Evolutionary conservation across 768 basidiomycete genomes (phyloP).

Genomic region (Ramaria rubella): DNA sequence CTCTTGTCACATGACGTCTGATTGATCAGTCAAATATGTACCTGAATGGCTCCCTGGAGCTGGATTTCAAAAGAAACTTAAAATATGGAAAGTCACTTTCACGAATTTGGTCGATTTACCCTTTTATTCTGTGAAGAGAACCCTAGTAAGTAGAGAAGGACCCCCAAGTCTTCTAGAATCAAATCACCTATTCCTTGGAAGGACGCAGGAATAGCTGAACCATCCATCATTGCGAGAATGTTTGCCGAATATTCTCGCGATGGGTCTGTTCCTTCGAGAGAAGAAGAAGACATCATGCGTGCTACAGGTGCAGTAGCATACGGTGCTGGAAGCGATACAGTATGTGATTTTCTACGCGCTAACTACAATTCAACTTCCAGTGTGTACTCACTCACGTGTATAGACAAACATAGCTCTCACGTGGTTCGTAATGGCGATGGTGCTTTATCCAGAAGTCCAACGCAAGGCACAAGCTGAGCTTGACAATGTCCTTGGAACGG

Average conservation of each 20-base stretch:
- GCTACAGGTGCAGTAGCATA: slow-evolving; percentile 34
- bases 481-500: background rate
- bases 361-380: background rate
- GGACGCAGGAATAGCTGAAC: background rate
- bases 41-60: slow-evolving; percentile 66
- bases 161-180: background rate
- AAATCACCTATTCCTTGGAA: background rate
- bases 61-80: slow-evolving; percentile 56
- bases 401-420: background rate
- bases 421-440: slow-evolving; percentile 1
- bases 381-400: background rate
- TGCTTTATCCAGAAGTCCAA: slow-evolving; percentile 7
- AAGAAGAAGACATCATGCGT: slow-evolving; percentile 27
- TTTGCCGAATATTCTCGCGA: slow-evolving; percentile 10
- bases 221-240: background rate
- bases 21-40: slow-evolving; percentile 34
- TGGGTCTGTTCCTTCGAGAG: background rate
- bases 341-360: slow-evolving; percentile 16
- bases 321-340: slow-evolving; percentile 39
- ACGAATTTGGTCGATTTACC: slow-evolving; percentile 48
- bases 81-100: slow-evolving; percentile 45
- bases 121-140: slow-evolving; percentile 30
- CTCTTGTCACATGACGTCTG: background rate
- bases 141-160: slow-evolving; percentile 33
- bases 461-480: slow-evolving; percentile 1